Evolutionary conservation across 2,329 filamentous ascomycete genomes (phyloP), one percentile per base, ranked within the genome.

Genomic region (Aspergillus texensis): DNA sequence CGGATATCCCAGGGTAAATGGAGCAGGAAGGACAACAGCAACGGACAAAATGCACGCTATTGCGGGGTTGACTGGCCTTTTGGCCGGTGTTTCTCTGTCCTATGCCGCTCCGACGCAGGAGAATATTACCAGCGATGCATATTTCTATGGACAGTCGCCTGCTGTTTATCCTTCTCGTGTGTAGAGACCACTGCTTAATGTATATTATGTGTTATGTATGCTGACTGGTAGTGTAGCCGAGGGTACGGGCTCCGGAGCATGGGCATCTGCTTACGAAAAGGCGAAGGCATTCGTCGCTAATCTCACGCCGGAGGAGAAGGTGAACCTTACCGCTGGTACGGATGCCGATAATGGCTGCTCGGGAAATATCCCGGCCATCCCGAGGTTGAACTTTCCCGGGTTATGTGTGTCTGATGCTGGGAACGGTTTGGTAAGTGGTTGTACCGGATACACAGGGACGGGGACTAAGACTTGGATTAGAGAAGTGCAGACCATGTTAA

Each of bases 341-440:
- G 58, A 48, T 14, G n/a, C 58, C 1, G 61, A 61, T 0, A 72
- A 60, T 56, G 67, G 68, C 11, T 81, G 79, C 60, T 71, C 72
- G 1, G 74, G 77, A 16, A 72, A 71, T 45, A 78, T 78, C 55
- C 64, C 67, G 9, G 58, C 73, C 1, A 74, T 78, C 24, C 64
- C 70, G 1, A 72, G 75, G 2, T 58, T 78, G 5, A 71, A 71
- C 3, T 77, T 78, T 48, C 68, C 73, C 0, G 79, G 79, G 1
- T 61, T 82, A 4, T 82, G 80, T 65, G 70, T 82, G 6, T 73
- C 76, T 10, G 80, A 82, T 69, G 80, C 77, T 12, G 76, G 75
- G 6, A 79, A 80, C 68, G 80, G 80, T 6, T 71, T 82, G 26
- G 71, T 74, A 54, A 34, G 67, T 65, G 9, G 30, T 43, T 12